A percentile compares a stretch with the other conserved stretches of the same genome.
These are phyloP conservation scores for Cryptosporidium parvum DNA, from an alignment of 169 alveolate species.

Conservation along the genomic window DNA sequence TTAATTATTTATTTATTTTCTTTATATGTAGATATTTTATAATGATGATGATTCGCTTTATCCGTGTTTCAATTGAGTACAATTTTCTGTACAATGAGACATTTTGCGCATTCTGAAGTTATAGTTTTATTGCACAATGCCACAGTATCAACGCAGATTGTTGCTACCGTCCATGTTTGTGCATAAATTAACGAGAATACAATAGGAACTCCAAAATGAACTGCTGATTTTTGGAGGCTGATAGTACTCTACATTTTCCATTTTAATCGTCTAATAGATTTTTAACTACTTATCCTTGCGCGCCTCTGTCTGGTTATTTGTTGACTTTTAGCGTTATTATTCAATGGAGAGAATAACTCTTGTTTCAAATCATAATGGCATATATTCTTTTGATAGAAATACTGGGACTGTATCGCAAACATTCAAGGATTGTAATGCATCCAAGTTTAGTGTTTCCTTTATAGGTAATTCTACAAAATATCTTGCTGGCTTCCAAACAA, in stretches of 20 bases:
- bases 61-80: conserved; percentile 76
- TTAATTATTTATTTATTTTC: neutral
- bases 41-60: conserved; percentile 62
- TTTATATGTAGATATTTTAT: neutral
- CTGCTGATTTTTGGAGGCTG: conserved; percentile 72
- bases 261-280: neutral
- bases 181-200: conserved; percentile 39
- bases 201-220: conserved; percentile 68
- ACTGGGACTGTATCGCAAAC: conserved; percentile 9
- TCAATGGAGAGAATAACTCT: conserved; percentile 59
- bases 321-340: neutral
- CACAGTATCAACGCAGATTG: conserved; percentile 38
- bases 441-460: conserved; percentile 44
- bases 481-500: conserved; percentile 53
- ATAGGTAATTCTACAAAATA: conserved; percentile 35
- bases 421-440: conserved; percentile 19
- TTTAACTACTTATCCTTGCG: neutral
- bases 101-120: conserved; percentile 40
- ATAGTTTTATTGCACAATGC: conserved; percentile 54
- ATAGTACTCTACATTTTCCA: conserved; percentile 23
- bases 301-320: neutral
- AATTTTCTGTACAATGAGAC: conserved; percentile 31
- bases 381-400: conserved; percentile 33
- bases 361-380: conserved; percentile 20
- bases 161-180: conserved; percentile 64